A percentile compares a stretch with the other conserved stretches of the same genome.
These are phyloP conservation scores for Yamadazyma akitaensis DNA, from an alignment of 805 yeast genomes.

Conservation along the genomic window DNA sequence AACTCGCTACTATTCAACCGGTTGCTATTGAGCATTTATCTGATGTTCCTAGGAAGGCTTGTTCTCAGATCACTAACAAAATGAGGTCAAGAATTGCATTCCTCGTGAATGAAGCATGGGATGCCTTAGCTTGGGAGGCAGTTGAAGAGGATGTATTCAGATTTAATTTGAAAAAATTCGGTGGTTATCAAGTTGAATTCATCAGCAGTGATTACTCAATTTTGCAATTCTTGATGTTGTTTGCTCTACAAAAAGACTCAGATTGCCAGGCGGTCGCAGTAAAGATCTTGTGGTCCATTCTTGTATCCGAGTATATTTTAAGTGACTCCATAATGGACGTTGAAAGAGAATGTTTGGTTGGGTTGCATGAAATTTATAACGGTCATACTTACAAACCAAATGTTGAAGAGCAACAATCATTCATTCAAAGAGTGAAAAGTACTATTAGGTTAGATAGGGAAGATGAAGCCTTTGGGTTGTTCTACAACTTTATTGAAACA, in stretches of 20 bases:
- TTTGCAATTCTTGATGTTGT: conserved; percentile 59
- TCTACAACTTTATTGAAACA: conserved; percentile 50
- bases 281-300: conserved; percentile 65
- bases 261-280: conserved; percentile 61
- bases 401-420: conserved; percentile 49
- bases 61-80: conserved; percentile 59
- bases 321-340: conserved; percentile 57
- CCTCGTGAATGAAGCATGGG: conserved; percentile 67
- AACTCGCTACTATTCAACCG: conserved; percentile 63
- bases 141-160: conserved; percentile 52
- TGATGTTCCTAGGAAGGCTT: conserved; percentile 69
- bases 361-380: conserved; percentile 62
- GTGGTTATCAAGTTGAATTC: conserved; percentile 71
- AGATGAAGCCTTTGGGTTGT: conserved; percentile 56
- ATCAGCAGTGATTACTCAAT: conserved; percentile 55
- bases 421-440: conserved; percentile 48
- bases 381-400: conserved; percentile 56
- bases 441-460: conserved; percentile 56
- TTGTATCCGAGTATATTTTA: conserved; percentile 62
- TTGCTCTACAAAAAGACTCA: conserved; percentile 65
- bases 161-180: conserved; percentile 59
- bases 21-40: conserved; percentile 67
- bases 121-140: conserved; percentile 62
- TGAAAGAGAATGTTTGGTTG: conserved; percentile 60
- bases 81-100: conserved; percentile 57